Base-by-base conservation (phyloP, 2,329 filamentous ascomycete species). In the Xylaria sp. region DNA sequence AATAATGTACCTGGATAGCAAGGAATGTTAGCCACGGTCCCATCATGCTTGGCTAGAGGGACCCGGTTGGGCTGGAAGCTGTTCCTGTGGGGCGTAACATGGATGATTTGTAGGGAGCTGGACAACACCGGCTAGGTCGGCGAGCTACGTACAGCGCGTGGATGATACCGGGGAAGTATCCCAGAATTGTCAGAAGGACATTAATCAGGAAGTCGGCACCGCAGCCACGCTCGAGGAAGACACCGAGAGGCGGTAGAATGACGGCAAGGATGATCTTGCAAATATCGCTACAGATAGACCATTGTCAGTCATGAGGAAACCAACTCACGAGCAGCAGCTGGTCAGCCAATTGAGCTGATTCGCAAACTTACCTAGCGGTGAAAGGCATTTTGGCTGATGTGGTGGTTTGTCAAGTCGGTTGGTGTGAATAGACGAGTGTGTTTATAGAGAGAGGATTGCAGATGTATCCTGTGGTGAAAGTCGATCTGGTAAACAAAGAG, bases 211-310 rank as follows among this genome's bases (percentile, higher is more conserved):
- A 85, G 78, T 93, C 91, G 74, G 89, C 88, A 80, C 88, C 88
- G 82, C 91, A 93, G 76, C 92, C 92, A 74, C 90, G 88, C 88
- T 93, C 91, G 72, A 94, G 89, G 87, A 94, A 93, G 79, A 94
- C 92, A 83, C 92, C 92, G 57, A 94, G 82, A 77, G 92, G 92
- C 66, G 92, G 92, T 65, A 94, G 86, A 83, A 94, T 82, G 84
- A 94, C 86, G 84, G 92, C 92, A 81, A 94, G 85, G 82, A 94
- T 87, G 85, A 89, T 88, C 83, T 89, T 89, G 86, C 84, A 87
- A 75, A 89, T 88, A 73, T 89, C 87, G 75, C 79, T 80, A 26
- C 13, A n/a, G n/a, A n/a, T n/a, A n/a, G 49, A 20, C 10, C 53
- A 15, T 10, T 26, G 53, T 73, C 54, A 64, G 64, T 56, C 28